These are phyloP conservation scores for Penicillium sp. DNA, from an alignment of 2,329 filamentous ascomycete genomes.

Conservation along the genomic window DNA sequence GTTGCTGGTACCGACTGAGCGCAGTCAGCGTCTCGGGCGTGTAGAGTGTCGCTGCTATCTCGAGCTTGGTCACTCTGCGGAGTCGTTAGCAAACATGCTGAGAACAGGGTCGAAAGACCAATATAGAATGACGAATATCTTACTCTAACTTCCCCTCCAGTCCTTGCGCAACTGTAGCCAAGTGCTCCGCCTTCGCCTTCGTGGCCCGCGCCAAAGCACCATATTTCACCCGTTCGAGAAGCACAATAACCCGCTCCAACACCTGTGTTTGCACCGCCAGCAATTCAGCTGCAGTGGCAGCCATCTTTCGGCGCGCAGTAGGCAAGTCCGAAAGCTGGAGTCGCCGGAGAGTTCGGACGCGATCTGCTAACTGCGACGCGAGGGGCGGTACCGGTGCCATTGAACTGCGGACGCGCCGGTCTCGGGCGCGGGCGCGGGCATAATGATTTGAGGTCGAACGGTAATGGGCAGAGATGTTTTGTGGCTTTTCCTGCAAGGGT, in stretches of 20 bases:
- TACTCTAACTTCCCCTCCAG: slow-evolving; percentile 38
- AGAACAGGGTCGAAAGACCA: neutral
- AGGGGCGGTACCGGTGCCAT: slow-evolving; percentile 21
- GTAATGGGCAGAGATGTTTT: neutral
- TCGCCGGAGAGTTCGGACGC: slow-evolving; percentile 27
- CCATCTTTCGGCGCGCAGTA: slow-evolving; percentile 30
- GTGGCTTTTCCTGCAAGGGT: neutral
- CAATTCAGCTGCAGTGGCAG: slow-evolving; percentile 33
- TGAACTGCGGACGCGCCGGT: slow-evolving; percentile 21
- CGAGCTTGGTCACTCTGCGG: slow-evolving; percentile 34
- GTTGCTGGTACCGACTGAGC: slow-evolving; percentile 30
- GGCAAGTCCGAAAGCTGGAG: slow-evolving; percentile 33
- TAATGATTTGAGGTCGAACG: slow-evolving; percentile 13
- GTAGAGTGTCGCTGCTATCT: slow-evolving; percentile 35
- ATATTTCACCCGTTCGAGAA: slow-evolving; percentile 40
- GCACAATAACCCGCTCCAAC: slow-evolving; percentile 36
- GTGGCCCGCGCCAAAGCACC: slow-evolving; percentile 34
- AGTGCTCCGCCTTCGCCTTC: slow-evolving; percentile 38
- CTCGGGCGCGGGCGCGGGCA: slow-evolving; percentile 17
- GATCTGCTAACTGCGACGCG: slow-evolving; percentile 26
- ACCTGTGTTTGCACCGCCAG: slow-evolving; percentile 30
- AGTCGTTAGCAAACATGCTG: neutral
- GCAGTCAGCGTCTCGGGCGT: slow-evolving; percentile 35
- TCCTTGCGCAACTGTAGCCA: slow-evolving; percentile 36
- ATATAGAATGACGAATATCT: slow-evolving; percentile 9